Base-by-base conservation (phyloP, 768 basidiomycete species). In the Rhizopogon vulgaris region DNA sequence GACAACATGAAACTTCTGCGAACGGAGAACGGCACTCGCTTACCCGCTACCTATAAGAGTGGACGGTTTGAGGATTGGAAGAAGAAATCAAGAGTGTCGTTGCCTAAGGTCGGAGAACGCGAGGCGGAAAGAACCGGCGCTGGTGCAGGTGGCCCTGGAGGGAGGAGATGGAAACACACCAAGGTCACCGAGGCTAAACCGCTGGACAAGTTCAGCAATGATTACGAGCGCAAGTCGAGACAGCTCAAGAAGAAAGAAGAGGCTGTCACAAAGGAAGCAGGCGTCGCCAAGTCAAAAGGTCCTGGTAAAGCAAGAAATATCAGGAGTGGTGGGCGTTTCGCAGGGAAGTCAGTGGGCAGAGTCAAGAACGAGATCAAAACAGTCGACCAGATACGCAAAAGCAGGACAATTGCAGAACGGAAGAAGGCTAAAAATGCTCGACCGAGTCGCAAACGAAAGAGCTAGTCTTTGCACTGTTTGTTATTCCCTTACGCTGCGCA, bases 11-110 rank as follows among this genome's bases (percentile, higher is more conserved):
- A 96, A 69, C 77, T 98, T 58, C 87, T 99, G 60, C 83, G 81
- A 59, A 93, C 93, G 0, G 96, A 99, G 69, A 93, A 85, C 60
- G 96, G 96, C 3, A 83, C 86, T 14, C 83, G 87, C 43, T 76
- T 99, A 17, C 95, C 96, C 3, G 93, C 93, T 3, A 85, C 85
- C 9, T 99, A 93, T 70, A 85, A 89, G 48, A 92, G 88, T 59
- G 96, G 96, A 10, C 83, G 91, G 14, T 99, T 91, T 67, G 90
- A 95, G 51, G 93, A 95, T 65, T 99, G 96, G 96, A 89, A 87
- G 67, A 75, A 79, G 54, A 90, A 89, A 69, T 83, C 76, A 47
- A 83, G 80, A 37, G 71, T 82, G n/a, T 77, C 71, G 54, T 66
- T 97, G 34, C 94, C 94, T 0, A 79, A 79, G 53, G 75, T 87